Percentiles rank a stretch among this genome's conserved stretches.
These are phyloP conservation scores for Rhizopogon roseolus DNA, from an alignment of 768 basidiomycete genomes.

Conservation along the genomic window DNA sequence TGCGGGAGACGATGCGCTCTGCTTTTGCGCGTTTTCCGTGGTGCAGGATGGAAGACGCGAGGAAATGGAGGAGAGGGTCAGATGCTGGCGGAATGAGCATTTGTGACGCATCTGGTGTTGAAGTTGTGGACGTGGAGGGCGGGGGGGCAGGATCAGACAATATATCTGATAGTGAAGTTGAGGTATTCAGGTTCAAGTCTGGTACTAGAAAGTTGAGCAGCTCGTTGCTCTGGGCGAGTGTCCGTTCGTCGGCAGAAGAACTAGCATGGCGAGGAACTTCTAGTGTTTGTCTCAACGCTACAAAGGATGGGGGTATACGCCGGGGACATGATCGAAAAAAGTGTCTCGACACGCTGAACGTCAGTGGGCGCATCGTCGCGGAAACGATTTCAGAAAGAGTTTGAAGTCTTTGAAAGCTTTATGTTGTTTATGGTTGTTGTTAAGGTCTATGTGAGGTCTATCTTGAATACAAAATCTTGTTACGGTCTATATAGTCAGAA, in stretches of 20 bases:
- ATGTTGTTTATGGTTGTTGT: background rate
- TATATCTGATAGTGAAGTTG: background rate
- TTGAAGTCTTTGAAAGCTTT: background rate
- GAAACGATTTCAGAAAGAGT: background rate
- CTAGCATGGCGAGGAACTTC: conserved; percentile 10
- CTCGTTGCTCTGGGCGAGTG: conserved; percentile 18
- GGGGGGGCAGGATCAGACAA: background rate
- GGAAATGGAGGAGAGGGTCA: conserved; percentile 68
- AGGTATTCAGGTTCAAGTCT: conserved; percentile 10
- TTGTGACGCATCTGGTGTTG: background rate
- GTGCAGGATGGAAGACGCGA: conserved; percentile 57
- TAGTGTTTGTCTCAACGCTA: background rate
- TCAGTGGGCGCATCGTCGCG: background rate
- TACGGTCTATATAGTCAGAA: no score
- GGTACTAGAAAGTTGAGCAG: conserved; percentile 18
- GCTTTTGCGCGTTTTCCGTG: conserved; percentile 66
- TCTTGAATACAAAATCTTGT: no score
- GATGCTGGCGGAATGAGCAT: conserved; percentile 67
- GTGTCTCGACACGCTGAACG: background rate
- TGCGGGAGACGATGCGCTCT: conserved; percentile 48
- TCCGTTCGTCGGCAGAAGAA: conserved; percentile 16
- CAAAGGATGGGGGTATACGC: background rate
- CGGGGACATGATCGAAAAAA: background rate
- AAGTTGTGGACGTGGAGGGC: background rate
- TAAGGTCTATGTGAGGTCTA: no score